phyloP scores from a whole-genome alignment of 257 asterid genomes.

The Plectranthus barbatus region DNA sequence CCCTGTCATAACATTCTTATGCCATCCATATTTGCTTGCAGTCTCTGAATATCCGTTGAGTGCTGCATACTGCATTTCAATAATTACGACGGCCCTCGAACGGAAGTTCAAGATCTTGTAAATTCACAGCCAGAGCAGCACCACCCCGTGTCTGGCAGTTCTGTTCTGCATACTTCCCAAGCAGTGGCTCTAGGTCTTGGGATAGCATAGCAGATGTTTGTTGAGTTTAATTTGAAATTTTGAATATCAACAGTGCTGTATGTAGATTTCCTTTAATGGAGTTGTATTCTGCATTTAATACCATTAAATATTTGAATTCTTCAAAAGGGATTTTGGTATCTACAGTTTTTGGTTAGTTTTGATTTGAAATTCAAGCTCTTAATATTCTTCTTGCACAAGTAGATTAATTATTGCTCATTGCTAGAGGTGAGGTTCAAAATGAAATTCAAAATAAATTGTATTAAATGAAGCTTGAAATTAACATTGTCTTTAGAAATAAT shows the following conservation, averaged over 20 bases:
- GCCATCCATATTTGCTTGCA: conserved; percentile 27
- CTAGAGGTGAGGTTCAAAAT: no score
- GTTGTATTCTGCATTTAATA: neutral
- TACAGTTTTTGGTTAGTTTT: neutral
- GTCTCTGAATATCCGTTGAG: conserved; percentile 83
- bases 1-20: neutral
- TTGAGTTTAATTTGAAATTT: conserved; percentile 1
- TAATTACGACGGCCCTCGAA: conserved; percentile 62
- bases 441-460: no score
- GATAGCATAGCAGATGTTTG: neutral
- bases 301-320: neutral
- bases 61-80: conserved; percentile 82
- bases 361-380: no score
- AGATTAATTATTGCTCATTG: no score
- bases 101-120: conserved; percentile 68
- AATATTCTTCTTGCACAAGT: no score
- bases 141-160: no score
- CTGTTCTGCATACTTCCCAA: neutral
- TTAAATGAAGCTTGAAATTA: no score
- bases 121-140: neutral
- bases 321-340: neutral
- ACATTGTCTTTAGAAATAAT: no score
- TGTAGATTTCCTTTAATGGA: neutral
- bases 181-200: neutral
- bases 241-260: neutral